A percentile compares a stretch with the other conserved stretches of the same genome.
Evolutionary conservation across 148 eudicot genomes (phyloP).

Genomic region (Heliamphora exappendiculata): DNA sequence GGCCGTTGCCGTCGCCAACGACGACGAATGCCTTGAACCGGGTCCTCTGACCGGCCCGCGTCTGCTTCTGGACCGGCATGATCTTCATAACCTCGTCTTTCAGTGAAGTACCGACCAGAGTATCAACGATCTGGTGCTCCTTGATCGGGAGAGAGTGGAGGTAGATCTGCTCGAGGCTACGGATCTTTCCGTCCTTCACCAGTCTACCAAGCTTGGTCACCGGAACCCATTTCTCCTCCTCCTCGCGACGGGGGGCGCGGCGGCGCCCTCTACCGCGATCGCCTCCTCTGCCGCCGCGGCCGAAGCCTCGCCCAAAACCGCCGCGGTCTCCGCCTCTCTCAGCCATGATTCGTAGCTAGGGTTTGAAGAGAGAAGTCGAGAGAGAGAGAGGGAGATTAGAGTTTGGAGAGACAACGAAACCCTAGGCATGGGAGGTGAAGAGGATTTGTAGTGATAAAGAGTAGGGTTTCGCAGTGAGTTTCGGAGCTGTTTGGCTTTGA

Average conservation of each 20-base stretch:
- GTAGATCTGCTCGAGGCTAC: constrained; percentile 51
- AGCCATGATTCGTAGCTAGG: neutral
- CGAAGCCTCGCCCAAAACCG: no score
- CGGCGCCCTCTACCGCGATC: constrained; percentile 57
- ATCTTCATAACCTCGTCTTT: constrained; percentile 84
- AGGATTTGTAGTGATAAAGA: no score
- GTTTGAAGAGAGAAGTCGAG: no score
- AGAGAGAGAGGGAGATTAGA: no score
- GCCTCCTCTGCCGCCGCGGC: constrained; percentile 35
- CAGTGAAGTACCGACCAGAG: constrained; percentile 33
- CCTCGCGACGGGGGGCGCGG: constrained; percentile 51
- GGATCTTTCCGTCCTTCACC: constrained; percentile 45
- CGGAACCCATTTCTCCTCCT: constrained; percentile 66
- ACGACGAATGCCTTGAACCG: constrained; percentile 78
- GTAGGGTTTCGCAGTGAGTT: no score
- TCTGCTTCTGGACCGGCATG: constrained; percentile 84
- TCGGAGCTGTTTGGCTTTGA: no score
- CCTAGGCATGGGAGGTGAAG: no score
- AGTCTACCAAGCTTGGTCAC: constrained; percentile 71
- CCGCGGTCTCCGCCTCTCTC: constrained; percentile 22
- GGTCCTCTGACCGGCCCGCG: constrained; percentile 75
- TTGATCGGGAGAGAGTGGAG: constrained; percentile 53
- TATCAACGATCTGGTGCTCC: constrained; percentile 46
- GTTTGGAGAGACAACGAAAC: no score
- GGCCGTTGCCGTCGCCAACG: constrained; percentile 68